phyloP scores from a whole-genome alignment of 805 yeast genomes.

The Saccharomyces eubayanus region DNA sequence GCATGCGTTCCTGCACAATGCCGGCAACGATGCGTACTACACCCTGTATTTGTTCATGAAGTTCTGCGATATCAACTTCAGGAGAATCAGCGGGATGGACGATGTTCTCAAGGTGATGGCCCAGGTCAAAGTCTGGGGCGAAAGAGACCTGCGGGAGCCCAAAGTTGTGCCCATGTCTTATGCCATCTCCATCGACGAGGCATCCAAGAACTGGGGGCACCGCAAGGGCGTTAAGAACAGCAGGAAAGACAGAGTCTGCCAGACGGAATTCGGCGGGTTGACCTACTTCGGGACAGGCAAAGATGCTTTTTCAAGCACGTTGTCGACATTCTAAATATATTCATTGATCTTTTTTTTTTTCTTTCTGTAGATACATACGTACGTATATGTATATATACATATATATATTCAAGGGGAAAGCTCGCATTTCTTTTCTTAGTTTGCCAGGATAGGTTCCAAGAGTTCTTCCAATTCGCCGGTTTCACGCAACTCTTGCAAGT shows the following conservation, averaged over 20 bases:
- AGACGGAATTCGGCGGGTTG: constrained; percentile 28
- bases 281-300: constrained; percentile 18
- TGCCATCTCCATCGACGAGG: constrained; percentile 11
- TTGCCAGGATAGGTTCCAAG: constrained; percentile 10
- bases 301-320: constrained; percentile 17
- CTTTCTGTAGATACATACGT: background rate
- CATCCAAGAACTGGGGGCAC: background rate
- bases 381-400: background rate
- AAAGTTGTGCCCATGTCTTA: constrained; percentile 27
- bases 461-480: constrained; percentile 46
- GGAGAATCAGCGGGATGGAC: constrained; percentile 21
- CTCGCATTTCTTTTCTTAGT: background rate
- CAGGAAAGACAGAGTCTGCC: constrained; percentile 19
- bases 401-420: background rate
- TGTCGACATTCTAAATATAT: background rate
- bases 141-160: constrained; percentile 19
- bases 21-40: constrained; percentile 62
- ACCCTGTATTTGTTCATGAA: constrained; percentile 46
- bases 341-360: background rate
- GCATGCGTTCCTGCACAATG: constrained; percentile 56
- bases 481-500: constrained; percentile 63
- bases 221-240: background rate
- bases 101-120: constrained; percentile 15
- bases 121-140: constrained; percentile 13
- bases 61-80: constrained; percentile 38